These are phyloP conservation scores for Zanthoxylum bungeanum DNA, from an alignment of 345 rosid species.

Conservation along the genomic window DNA sequence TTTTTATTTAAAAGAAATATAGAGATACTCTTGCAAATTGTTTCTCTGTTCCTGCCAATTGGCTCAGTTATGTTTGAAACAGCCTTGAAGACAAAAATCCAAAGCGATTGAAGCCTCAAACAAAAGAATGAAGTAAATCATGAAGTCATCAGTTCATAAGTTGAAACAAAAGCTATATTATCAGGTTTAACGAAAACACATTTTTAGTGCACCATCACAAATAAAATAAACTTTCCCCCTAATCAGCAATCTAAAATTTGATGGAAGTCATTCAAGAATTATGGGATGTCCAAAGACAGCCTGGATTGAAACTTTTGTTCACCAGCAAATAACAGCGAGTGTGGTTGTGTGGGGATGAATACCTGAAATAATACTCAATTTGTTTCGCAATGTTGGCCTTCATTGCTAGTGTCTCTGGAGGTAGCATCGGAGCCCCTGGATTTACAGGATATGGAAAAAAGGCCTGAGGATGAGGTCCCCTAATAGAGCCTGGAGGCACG, in stretches of 20 bases:
- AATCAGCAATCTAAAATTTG: not conserved
- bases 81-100: not conserved
- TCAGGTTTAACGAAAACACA: not conserved
- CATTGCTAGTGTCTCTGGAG: slow-evolving; percentile 51
- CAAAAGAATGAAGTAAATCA: not conserved
- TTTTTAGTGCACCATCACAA: not conserved
- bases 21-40: not conserved
- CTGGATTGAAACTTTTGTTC: not conserved
- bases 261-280: not conserved
- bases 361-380: slow-evolving; percentile 97
- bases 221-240: not conserved
- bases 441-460: slow-evolving; percentile 55
- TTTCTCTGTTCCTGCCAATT: not conserved
- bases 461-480: slow-evolving; percentile 68
- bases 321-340: not conserved
- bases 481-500: slow-evolving; percentile 65
- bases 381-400: slow-evolving; percentile 60
- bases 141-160: not conserved
- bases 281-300: not conserved
- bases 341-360: not conserved
- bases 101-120: not conserved
- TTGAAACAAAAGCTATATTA: not conserved
- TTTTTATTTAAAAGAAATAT: not conserved
- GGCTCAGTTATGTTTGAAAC: slow-evolving; percentile 1
- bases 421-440: slow-evolving; percentile 41